Percentiles rank a stretch among this genome's conserved stretches.
These are phyloP conservation scores for Salix suchowensis DNA, from an alignment of 345 rosid species.

Conservation along the genomic window DNA sequence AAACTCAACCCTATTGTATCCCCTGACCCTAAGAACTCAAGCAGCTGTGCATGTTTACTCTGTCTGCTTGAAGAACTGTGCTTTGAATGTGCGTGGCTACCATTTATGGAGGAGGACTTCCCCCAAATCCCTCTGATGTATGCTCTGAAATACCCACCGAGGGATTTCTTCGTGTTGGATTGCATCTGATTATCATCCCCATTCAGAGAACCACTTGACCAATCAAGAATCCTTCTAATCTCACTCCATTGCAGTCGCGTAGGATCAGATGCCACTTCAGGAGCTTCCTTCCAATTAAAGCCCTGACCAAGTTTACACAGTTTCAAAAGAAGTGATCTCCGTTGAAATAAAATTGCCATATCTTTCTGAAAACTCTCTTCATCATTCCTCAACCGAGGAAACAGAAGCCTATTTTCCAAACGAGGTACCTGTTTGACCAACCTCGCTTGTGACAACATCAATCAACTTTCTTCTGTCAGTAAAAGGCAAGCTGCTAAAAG, in stretches of 20 bases:
- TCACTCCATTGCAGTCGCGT: slow-evolving; percentile 40
- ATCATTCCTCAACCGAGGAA: slow-evolving; percentile 50
- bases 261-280: slow-evolving; percentile 36
- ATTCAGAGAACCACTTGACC: slow-evolving; percentile 19
- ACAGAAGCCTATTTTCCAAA: slow-evolving; percentile 38
- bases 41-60: slow-evolving; percentile 47
- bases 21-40: slow-evolving; percentile 54
- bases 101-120: slow-evolving; percentile 43
- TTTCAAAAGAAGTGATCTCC: slow-evolving; percentile 57
- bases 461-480: slow-evolving; percentile 70
- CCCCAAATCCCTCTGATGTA: slow-evolving; percentile 55
- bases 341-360: slow-evolving; percentile 36
- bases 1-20: slow-evolving; percentile 56
- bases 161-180: slow-evolving; percentile 36
- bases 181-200: slow-evolving; percentile 35
- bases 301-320: slow-evolving; percentile 42
- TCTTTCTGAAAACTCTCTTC: slow-evolving; percentile 40
- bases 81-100: slow-evolving; percentile 28
- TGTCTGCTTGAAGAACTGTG: slow-evolving; percentile 51
- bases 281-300: slow-evolving; percentile 37
- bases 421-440: slow-evolving; percentile 43
- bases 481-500: slow-evolving; percentile 57
- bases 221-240: slow-evolving; percentile 39
- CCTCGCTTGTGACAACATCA: slow-evolving; percentile 46
- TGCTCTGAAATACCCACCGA: slow-evolving; percentile 44